A percentile compares a stretch with the other conserved stretches of the same genome.
phyloP scores from a whole-genome alignment of 2,329 filamentous ascomycete species.

The Scopulariopsis brevicaulis region DNA sequence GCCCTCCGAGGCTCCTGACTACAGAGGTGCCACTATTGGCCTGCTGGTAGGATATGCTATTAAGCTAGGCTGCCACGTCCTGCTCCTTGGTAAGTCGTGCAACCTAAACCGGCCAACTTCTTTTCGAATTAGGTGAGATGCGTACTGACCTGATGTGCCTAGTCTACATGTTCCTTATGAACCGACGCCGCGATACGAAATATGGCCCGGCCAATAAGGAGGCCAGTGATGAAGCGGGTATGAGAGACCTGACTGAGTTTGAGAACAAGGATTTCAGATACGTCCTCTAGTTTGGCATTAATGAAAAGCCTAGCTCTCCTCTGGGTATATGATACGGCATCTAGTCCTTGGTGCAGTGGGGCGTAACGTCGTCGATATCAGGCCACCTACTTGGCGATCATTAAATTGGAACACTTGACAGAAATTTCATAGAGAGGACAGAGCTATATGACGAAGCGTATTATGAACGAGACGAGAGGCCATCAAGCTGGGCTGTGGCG shows the following conservation, averaged over 20 bases:
- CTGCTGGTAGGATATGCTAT: not conserved
- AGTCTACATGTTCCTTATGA: slow-evolving; percentile 21
- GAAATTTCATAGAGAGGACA: no score
- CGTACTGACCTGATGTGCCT: not conserved
- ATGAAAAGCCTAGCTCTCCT: no score
- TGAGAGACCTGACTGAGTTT: slow-evolving; percentile 27
- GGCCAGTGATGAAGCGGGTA: slow-evolving; percentile 22
- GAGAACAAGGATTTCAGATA: slow-evolving; percentile 30
- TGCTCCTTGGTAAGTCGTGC: not conserved
- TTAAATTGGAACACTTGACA: no score
- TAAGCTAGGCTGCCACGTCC: not conserved
- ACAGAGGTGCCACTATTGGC: not conserved
- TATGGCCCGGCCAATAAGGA: slow-evolving; percentile 21
- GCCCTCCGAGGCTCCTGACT: not conserved
- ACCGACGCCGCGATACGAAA: slow-evolving; percentile 17
- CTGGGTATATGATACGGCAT: no score
- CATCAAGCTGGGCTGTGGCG: no score
- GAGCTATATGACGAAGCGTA: no score
- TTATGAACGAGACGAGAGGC: no score
- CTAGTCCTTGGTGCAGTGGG: no score
- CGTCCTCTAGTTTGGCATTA: slow-evolving; percentile 13
- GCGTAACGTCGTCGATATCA: no score
- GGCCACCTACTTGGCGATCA: no score
- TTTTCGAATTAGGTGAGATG: not conserved
- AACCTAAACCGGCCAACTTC: not conserved